Conservation (phyloP, 192 early-diverging fungal species). For the Coemansia sp. region DNA sequence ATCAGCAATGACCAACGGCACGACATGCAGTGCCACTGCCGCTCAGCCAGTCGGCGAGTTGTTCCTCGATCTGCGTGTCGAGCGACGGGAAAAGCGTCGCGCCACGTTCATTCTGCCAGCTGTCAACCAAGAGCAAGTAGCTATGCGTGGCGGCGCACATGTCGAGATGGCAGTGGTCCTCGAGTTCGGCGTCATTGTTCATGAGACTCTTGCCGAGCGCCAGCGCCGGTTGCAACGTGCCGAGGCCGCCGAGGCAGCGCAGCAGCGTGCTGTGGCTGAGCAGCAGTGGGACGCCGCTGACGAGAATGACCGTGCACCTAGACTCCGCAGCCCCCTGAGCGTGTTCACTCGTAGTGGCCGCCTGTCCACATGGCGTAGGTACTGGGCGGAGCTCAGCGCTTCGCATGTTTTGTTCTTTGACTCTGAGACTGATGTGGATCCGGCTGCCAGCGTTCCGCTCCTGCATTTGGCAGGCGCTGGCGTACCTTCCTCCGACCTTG, state of each 20-base stretch:
- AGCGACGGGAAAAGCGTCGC: constrained; percentile 47
- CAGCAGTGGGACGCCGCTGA: constrained; percentile 41
- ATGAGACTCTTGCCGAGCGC: constrained; percentile 45
- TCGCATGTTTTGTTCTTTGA: constrained; percentile 48
- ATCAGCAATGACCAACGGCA: constrained; percentile 17
- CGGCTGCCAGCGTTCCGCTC: constrained; percentile 44
- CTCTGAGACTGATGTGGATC: constrained; percentile 30
- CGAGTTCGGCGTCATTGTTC: constrained; percentile 57
- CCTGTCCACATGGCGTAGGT: constrained; percentile 56
- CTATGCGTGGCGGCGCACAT: constrained; percentile 54
- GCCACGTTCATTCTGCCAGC: constrained; percentile 50
- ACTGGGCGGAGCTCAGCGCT: constrained; percentile 52
- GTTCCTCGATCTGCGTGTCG: constrained; percentile 53
- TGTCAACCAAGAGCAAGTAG: constrained; percentile 53
- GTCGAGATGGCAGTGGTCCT: constrained; percentile 55
- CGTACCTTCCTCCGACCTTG: constrained; percentile 42
- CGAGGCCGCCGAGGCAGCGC: constrained; percentile 11
- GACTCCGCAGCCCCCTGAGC: constrained; percentile 46
- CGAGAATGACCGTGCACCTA: constrained; percentile 26
- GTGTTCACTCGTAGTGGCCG: constrained; percentile 54
- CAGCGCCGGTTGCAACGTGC: constrained; percentile 19
- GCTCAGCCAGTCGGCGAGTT: constrained; percentile 53
- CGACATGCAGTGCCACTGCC: neutral
- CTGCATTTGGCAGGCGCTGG: constrained; percentile 46
- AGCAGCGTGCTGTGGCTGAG: constrained; percentile 26